Evolutionary conservation across 495 filamentous ascomycete species (phyloP), one percentile per base, ranked within the genome.

Genomic region (Penicillium ochrochloron): DNA sequence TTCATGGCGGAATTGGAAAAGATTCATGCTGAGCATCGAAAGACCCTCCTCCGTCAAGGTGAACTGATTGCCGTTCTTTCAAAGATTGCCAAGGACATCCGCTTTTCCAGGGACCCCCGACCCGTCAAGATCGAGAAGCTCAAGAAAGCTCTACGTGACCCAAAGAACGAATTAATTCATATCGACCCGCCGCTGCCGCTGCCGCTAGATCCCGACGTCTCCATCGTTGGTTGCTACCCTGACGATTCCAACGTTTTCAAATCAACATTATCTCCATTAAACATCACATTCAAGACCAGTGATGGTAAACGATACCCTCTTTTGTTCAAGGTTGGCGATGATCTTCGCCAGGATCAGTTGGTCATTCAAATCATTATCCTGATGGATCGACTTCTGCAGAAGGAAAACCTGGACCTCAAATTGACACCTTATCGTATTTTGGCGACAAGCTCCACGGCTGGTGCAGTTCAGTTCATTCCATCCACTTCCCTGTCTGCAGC

Each of bases 281-380:
- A 92, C 64, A 85, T 98, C n/a, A 90, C 90, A 35, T 96, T 98
- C 78, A 93, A 90, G 72, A 96, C 93, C 0, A 81, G 84, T 1
- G 84, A 87, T 6, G 90, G 90, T 5, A 80, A 82, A 42, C 90
- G 89, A 63, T 98, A 98, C 74, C 90, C 93, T 19, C 88, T 99
- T 57, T 88, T 97, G 51, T 98, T 98, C 85, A 99, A 99, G 76
- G 93, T 93, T 4, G 95, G 95, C 44, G 95, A 99, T 70, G 95
- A 99, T 71, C 84, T 99, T 42, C 91, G 95, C 0, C 95, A 99
- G 76, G 95, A 99, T 69, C 95, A 99, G 75, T 86, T 99, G 0
- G 93, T 98, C 52, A 96, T 99, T 64, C 95, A 99, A 66, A 97
- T 98, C 69, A 96, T 99, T 74, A 96, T 90, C 2, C 84, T 99